These are phyloP conservation scores for Penicillium freii DNA, from an alignment of 2,329 filamentous ascomycete genomes.

Conservation along the genomic window DNA sequence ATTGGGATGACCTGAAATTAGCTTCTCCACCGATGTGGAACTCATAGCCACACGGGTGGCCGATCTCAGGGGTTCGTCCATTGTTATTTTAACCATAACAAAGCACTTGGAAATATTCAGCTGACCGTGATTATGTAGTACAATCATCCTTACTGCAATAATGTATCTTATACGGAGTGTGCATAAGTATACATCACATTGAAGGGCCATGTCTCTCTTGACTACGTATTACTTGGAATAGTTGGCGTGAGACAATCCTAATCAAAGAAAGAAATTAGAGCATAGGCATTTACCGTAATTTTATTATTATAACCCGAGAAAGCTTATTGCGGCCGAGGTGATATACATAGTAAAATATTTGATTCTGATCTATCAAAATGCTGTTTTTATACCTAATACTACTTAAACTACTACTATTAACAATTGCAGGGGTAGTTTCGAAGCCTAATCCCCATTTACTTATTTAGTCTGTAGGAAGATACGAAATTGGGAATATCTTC, in stretches of 20 bases:
- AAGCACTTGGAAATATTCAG: neutral
- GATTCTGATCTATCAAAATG: conserved; percentile 1
- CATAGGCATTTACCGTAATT: neutral
- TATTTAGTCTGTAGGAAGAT: neutral
- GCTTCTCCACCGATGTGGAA: conserved; percentile 17
- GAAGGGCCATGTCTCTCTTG: neutral
- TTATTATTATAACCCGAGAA: neutral
- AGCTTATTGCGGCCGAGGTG: neutral
- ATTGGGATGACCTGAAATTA: conserved; percentile 4
- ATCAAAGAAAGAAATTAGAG: neutral
- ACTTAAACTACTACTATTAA: conserved; percentile 1
- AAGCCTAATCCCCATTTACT: neutral
- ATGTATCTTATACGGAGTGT: neutral
- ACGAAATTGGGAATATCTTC: conserved; percentile 10
- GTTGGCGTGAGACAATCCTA: conserved; percentile 1
- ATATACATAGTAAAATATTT: neutral
- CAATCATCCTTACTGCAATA: neutral
- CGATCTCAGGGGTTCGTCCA: conserved; percentile 25
- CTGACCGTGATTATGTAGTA: neutral
- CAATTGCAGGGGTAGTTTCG: neutral
- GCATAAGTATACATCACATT: neutral
- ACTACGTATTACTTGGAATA: neutral
- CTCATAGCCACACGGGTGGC: conserved; percentile 1
- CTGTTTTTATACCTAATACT: neutral
- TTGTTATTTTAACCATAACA: neutral